Base-by-base conservation (phyloP, 495 filamentous ascomycete species). In the Aspergillus avenaceus region DNA sequence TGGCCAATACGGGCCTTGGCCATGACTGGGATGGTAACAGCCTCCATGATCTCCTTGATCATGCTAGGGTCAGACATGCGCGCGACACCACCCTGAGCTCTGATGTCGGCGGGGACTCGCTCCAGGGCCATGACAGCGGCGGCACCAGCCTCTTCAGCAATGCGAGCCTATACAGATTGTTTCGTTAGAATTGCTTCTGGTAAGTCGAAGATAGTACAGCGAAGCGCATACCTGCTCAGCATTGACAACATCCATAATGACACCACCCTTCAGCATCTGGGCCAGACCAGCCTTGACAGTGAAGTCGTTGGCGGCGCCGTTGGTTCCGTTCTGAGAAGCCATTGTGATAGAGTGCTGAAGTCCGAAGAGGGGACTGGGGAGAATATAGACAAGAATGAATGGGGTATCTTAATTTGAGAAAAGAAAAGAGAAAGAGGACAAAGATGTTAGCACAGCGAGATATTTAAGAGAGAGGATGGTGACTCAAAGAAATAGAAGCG, bases 11-110 rank as follows among this genome's bases (percentile, higher is more conserved):
- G 85, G 14, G 92, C 93, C 76, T 98, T 98, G 18, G 93, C 93
- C 93, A 98, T 98, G 68, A 98, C 95, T 52, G 93, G 93, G 54
- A 97, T 97, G 13, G 93, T 97, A n/a, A 98, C 93, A 26, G 91
- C 82, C 6, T 80, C 83, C 85, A 96, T 95, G 62, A 98, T 98
- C 68, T 91, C 90, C 70, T 87, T 86, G 78, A 98, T 96, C 85
- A 97, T 90, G 55, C 75, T 70, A 8, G 93, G 93, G 75, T 97
- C 93, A 5, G 88, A 95, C 93, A 98, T 98, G 66, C 93, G 84
- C 2, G 92, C 90, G 14, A 98, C 93, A 65, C 93, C 93, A 57
- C 93, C 93, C 61, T 96, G 74, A 28, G 74, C 85, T 45, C 93
- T 84, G 73, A 98, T 98, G 75, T 98, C 93, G 56, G 95, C 92